phyloP scores from a whole-genome alignment of 176 grass and related monocot genomes.

The Oryza glumipatula region DNA sequence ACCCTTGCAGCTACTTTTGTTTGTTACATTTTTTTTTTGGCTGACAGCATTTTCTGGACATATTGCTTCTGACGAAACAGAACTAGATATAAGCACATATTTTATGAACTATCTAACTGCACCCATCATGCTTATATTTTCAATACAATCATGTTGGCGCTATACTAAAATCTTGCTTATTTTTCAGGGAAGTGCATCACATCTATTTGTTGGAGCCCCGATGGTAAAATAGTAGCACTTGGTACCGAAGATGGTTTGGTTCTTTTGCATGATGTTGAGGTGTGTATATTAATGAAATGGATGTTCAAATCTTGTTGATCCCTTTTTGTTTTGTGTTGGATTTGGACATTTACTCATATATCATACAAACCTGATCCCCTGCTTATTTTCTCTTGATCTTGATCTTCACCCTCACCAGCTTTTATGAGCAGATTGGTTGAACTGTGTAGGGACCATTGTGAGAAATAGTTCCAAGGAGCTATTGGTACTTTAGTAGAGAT shows the following conservation, averaged over 20 bases:
- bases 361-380: slow-evolving; percentile 18
- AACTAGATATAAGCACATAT: background rate
- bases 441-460: slow-evolving; percentile 13
- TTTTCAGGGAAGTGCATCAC: slow-evolving; percentile 77
- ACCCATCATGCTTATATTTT: slow-evolving; percentile 14
- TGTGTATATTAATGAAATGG: slow-evolving; percentile 43
- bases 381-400: slow-evolving; percentile 2
- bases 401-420: background rate
- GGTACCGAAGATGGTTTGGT: slow-evolving; percentile 88
- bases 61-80: background rate
- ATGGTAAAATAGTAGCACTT: slow-evolving; percentile 90
- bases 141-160: no score
- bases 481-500: background rate
- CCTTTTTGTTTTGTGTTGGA: slow-evolving; percentile 24
- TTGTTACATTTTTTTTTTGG: background rate
- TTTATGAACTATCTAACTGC: background rate
- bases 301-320: background rate
- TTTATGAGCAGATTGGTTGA: background rate
- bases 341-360: background rate
- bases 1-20: background rate
- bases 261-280: slow-evolving; percentile 94
- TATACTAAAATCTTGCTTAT: slow-evolving; percentile 43
- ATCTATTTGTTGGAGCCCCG: slow-evolving; percentile 95
- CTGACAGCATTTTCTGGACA: background rate
- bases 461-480: slow-evolving; percentile 8